Conservation (phyloP, 352 stramenopile genomes). For the Phytophthora foliorum region DNA sequence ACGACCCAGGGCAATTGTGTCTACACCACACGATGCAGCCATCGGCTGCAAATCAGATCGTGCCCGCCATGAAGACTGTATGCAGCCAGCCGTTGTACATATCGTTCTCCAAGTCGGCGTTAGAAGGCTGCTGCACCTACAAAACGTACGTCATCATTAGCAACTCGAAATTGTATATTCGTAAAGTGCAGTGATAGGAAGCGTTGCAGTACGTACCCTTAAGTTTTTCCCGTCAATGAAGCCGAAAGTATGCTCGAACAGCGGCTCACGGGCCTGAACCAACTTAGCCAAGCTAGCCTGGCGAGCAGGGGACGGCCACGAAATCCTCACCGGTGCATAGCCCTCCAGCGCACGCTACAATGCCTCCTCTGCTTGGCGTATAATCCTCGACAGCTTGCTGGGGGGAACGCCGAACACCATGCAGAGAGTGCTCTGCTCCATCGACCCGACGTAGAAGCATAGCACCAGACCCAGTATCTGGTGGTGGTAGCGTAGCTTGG, state of each 20-base stretch:
- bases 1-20: conserved; percentile 26
- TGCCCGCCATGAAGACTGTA: conserved; percentile 14
- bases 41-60: conserved; percentile 11
- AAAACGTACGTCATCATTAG: background rate
- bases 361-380: background rate
- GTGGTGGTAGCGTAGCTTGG: background rate
- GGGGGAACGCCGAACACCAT: background rate
- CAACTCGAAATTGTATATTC: background rate
- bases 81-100: background rate
- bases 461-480: background rate
- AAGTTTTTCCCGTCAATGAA: background rate
- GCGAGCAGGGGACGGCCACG: background rate
- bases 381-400: background rate
- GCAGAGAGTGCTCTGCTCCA: background rate
- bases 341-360: background rate
- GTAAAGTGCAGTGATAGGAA: too few relatives aligned
- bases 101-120: background rate
- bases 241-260: background rate
- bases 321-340: background rate
- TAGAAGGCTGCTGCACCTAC: background rate
- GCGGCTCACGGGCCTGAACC: background rate
- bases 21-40: conserved; percentile 11
- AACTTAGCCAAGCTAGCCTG: background rate
- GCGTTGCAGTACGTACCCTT: background rate
- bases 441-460: background rate